Evolutionary conservation across 495 filamentous ascomycete genomes (phyloP), one percentile per base, ranked within the genome.

Genomic region (Lasiosphaeria hispida): DNA sequence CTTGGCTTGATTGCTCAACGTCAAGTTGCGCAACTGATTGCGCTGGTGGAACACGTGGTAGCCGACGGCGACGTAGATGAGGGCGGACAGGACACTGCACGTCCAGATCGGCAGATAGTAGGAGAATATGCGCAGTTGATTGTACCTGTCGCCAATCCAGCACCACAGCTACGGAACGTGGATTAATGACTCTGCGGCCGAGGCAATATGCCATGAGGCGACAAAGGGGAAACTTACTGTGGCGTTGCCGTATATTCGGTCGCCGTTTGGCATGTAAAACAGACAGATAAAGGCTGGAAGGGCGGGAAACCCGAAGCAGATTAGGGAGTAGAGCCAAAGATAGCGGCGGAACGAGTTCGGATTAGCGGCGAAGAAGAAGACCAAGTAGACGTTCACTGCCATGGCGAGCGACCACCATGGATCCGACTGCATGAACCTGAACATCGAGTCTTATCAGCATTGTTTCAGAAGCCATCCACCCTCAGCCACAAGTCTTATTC

Each of bases 21-120:
- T 77, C 48, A 81, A 69, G 59, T 83, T 72, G 11, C 76, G 76
- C 30, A 86, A 69, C 50, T 80, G 80, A 47, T 79, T 77, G 2
- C 83, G 81, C 45, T 82, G 75, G 50, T 78, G 77, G 59, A 83
- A 90, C 49, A 92, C 88, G 30, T 85, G 80, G 33, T 80, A 77
- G 13, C 90, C 89, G 42, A 89, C 88, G 10, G 82, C 78, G 7
- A 85, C 63, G 66, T 95, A 96, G 49, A 95, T 91, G 37, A 78
- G 63, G 11, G 87, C 72, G 3, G 90, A 90, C 23, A 87, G 58
- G 18, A 80, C 60, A 58, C 93, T 86, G 54, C 88, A 82, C n/a
- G 87, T 65, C 91, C 91, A 95, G n/a, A 93, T 87, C 6, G 90
- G 90, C 3, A 83, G 81, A 68, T 96, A 96, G 72, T 93, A 91